phyloP scores from a whole-genome alignment of 345 rosid genomes.

The Corchorus olitorius region DNA sequence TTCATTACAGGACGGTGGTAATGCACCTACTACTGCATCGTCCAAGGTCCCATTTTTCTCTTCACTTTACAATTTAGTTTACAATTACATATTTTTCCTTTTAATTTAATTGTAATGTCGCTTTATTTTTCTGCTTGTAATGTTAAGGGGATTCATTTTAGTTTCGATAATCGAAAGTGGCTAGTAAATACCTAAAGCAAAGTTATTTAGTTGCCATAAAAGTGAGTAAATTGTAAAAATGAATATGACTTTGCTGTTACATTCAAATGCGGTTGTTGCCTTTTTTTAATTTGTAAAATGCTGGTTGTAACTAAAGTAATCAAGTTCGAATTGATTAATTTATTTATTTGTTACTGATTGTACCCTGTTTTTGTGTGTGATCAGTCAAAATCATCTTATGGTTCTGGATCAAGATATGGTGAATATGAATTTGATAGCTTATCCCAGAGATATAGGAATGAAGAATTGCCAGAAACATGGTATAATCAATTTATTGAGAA shows the following conservation, averaged over 20 bases:
- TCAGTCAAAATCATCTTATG: slow-evolving; percentile 48
- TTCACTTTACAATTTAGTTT: not conserved
- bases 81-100: not conserved
- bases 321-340: not conserved
- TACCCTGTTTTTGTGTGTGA: slow-evolving; percentile 16
- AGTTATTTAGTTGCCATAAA: no score
- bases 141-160: not conserved
- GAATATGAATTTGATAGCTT: slow-evolving; percentile 57
- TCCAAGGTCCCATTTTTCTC: slow-evolving; percentile 50
- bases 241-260: no score
- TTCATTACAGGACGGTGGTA: slow-evolving; percentile 44
- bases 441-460: slow-evolving; percentile 67
- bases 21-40: slow-evolving; percentile 34
- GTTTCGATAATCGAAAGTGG: not conserved
- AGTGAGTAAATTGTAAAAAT: no score
- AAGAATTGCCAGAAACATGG: slow-evolving; percentile 92
- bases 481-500: slow-evolving; percentile 75
- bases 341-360: not conserved
- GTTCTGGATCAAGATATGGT: slow-evolving; percentile 47
- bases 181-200: not conserved
- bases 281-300: no score
- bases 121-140: not conserved
- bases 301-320: no score
- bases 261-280: no score
- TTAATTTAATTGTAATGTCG: not conserved